Percentiles rank a stretch among this genome's conserved stretches.
These are phyloP conservation scores for Pythium plurisporium DNA, from an alignment of 352 stramenopile genomes.

Conservation along the genomic window DNA sequence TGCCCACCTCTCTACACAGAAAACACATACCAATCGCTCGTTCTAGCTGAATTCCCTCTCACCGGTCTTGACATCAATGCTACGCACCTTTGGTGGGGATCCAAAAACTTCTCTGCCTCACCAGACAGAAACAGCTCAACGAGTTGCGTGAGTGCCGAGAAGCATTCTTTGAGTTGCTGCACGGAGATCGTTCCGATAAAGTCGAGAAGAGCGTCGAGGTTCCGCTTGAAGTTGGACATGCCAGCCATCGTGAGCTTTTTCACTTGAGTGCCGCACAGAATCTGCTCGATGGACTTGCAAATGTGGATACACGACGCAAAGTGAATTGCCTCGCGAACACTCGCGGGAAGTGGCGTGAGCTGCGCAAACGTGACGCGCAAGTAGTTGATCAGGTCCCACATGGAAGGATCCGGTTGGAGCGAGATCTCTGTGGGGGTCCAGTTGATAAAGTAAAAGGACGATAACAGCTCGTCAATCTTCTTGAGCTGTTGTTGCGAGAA, in stretches of 20 bases:
- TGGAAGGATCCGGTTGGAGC: conserved; percentile 61
- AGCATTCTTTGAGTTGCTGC: conserved; percentile 60
- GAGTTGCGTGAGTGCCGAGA: conserved; percentile 55
- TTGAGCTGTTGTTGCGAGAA: conserved; percentile 41
- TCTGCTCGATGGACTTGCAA: conserved; percentile 67
- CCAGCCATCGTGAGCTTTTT: conserved; percentile 70
- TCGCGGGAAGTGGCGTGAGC: conserved; percentile 44
- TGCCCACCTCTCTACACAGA: conserved; percentile 42
- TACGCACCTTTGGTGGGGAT: conserved; percentile 52
- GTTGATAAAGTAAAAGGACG: conserved; percentile 74
- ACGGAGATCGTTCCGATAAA: conserved; percentile 59
- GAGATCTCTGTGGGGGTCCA: conserved; percentile 56
- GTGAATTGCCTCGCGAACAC: conserved; percentile 62
- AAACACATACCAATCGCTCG: not conserved
- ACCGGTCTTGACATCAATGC: too few relatives aligned
- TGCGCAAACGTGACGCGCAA: conserved; percentile 77
- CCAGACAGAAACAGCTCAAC: conserved; percentile 68
- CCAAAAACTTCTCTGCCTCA: conserved; percentile 49
- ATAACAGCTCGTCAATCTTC: conserved; percentile 77
- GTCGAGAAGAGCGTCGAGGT: conserved; percentile 62
- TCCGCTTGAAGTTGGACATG: conserved; percentile 74
- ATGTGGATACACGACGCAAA: conserved; percentile 80
- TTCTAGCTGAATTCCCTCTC: not conserved
- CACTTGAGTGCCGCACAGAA: conserved; percentile 50
- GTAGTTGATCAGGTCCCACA: conserved; percentile 85